These are phyloP conservation scores for Phaeosphaeriaceae sp. DNA, from an alignment of 2,329 filamentous ascomycete genomes.

Conservation along the genomic window DNA sequence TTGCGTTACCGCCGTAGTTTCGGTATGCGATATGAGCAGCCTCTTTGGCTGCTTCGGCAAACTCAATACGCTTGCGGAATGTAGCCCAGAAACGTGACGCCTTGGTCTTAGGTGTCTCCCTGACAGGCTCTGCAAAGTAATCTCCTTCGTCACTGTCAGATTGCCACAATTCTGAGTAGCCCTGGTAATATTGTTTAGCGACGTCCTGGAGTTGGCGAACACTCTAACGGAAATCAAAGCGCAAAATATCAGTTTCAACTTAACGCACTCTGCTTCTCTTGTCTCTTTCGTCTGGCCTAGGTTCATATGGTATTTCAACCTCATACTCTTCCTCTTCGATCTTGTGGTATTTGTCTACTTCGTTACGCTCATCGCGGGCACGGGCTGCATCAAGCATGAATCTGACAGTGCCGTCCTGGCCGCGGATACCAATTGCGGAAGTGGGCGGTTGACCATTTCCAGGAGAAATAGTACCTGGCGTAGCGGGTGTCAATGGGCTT, in stretches of 20 bases:
- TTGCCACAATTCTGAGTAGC: not conserved
- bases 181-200: slow-evolving; percentile 2
- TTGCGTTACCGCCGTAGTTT: no score
- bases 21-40: no score
- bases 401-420: slow-evolving; percentile 76
- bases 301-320: slow-evolving; percentile 62
- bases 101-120: no score
- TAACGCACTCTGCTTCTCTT: slow-evolving; percentile 39
- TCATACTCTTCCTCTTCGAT: slow-evolving; percentile 81
- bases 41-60: no score
- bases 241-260: slow-evolving; percentile 25
- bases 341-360: slow-evolving; percentile 71
- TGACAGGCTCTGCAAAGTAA: no score
- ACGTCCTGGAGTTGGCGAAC: not conserved
- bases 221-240: slow-evolving; percentile 6
- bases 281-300: slow-evolving; percentile 23
- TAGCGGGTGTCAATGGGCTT: slow-evolving; percentile 50
- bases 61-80: no score
- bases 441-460: slow-evolving; percentile 40
- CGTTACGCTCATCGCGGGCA: slow-evolving; percentile 72
- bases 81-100: no score
- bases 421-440: slow-evolving; percentile 46
- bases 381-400: slow-evolving; percentile 86
- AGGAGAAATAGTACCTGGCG: slow-evolving; percentile 53
- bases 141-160: no score